Percentiles rank a stretch among this genome's conserved stretches.
phyloP scores from a whole-genome alignment of 805 yeast species.

The Maudiozyma barnettii region DNA sequence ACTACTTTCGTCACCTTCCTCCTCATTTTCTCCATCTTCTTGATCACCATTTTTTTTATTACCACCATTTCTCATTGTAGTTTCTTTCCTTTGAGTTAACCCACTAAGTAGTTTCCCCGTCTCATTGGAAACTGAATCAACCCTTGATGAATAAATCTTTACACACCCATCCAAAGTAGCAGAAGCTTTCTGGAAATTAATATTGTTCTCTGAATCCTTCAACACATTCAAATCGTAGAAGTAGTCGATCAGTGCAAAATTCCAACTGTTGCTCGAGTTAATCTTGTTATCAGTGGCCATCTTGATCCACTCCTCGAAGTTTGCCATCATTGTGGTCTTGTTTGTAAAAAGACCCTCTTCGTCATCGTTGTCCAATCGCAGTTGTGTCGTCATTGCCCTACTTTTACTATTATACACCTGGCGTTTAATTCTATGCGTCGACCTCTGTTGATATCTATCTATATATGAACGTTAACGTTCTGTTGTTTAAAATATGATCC shows the following conservation, averaged over 20 bases:
- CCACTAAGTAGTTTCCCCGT: conserved; percentile 80
- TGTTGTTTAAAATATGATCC: conserved; percentile 83
- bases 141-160: conserved; percentile 81
- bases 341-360: conserved; percentile 26
- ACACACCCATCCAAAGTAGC: conserved; percentile 70
- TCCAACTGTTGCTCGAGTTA: conserved; percentile 81
- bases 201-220: conserved; percentile 62
- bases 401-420: too few species aligned
- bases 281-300: conserved; percentile 79
- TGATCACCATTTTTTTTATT: conserved; percentile 8
- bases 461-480: too few species aligned
- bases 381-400: conserved; percentile 1
- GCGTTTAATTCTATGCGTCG: too few species aligned
- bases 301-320: conserved; percentile 73
- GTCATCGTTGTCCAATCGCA: conserved; percentile 10
- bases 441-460: too few species aligned
- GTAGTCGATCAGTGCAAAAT: conserved; percentile 82
- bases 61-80: conserved; percentile 8
- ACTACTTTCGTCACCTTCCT: conserved; percentile 18
- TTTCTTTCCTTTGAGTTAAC: conserved; percentile 39
- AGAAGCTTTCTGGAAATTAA: conserved; percentile 39
- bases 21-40: conserved; percentile 14
- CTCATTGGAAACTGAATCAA: conserved; percentile 85
- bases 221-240: conserved; percentile 74
- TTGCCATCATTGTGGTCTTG: conserved; percentile 36